These are phyloP conservation scores for Euphorbia pulcherrima DNA, from an alignment of 345 rosid genomes.

Conservation along the genomic window DNA sequence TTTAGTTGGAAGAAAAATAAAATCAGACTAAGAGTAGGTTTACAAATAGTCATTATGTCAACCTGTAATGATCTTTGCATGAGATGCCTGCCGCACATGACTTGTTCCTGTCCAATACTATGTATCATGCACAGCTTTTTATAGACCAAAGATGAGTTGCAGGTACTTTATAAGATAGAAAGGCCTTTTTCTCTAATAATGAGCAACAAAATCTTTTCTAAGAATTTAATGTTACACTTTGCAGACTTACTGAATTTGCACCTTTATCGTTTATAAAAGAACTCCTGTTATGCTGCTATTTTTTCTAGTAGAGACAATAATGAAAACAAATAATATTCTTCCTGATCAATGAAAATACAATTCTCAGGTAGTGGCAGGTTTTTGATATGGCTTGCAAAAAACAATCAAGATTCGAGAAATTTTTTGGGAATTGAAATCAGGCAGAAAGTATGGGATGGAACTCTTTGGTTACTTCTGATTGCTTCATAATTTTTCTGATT, in stretches of 20 bases:
- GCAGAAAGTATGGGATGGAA: slow-evolving; percentile 54
- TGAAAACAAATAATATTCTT: neutral
- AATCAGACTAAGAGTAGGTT: neutral
- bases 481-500: slow-evolving; percentile 24
- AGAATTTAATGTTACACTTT: neutral
- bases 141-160: no score
- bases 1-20: neutral
- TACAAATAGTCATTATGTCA: neutral
- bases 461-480: slow-evolving; percentile 30
- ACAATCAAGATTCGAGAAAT: slow-evolving; percentile 46
- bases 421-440: slow-evolving; percentile 91
- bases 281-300: neutral
- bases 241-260: neutral
- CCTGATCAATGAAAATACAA: slow-evolving; percentile 18
- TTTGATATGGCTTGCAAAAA: slow-evolving; percentile 81
- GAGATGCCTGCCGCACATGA: neutral
- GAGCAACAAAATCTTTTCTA: neutral
- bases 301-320: neutral
- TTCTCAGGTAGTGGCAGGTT: slow-evolving; percentile 88
- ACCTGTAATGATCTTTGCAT: neutral
- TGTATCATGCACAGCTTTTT: no score
- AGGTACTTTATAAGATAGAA: no score
- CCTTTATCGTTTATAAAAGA: neutral
- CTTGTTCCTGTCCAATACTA: slow-evolving; percentile 2
- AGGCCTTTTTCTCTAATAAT: neutral